These are phyloP conservation scores for Marchantia polymorpha DNA, from an alignment of 225 moss, liverwort and hornwort genomes.

Conservation along the genomic window DNA sequence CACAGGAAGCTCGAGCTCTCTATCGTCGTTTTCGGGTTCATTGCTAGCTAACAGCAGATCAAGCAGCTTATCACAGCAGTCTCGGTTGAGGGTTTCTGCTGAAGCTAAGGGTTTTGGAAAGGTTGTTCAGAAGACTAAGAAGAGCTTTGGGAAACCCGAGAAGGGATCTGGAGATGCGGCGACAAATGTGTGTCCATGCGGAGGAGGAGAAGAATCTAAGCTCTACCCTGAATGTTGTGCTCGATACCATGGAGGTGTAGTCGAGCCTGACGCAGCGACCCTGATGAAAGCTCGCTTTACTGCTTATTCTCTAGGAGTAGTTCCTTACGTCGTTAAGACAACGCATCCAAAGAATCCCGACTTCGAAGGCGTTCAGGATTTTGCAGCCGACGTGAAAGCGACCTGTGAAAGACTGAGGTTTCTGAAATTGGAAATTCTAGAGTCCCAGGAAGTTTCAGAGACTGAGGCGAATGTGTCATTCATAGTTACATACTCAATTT, in stretches of 20 bases:
- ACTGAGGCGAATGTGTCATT: constrained; percentile 72
- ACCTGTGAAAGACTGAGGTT: constrained; percentile 74
- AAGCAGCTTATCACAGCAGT: neutral
- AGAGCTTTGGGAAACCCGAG: neutral
- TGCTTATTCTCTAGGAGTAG: constrained; percentile 69
- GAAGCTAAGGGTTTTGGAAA: constrained; percentile 68
- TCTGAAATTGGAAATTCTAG: constrained; percentile 60
- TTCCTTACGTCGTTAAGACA: constrained; percentile 67
- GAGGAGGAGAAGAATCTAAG: constrained; percentile 59
- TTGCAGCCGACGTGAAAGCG: constrained; percentile 63
- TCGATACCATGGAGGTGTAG: constrained; percentile 65
- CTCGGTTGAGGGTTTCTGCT: constrained; percentile 21
- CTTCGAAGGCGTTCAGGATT: constrained; percentile 56
- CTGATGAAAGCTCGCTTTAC: constrained; percentile 71
- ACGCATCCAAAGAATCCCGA: constrained; percentile 73
- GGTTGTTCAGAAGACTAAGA: constrained; percentile 47
- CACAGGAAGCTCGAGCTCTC: neutral
- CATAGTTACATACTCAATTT: constrained; percentile 59
- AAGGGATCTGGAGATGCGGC: constrained; percentile 28
- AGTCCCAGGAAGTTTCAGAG: constrained; percentile 47
- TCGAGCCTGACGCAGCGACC: constrained; percentile 66
- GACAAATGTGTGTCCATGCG: constrained; percentile 56
- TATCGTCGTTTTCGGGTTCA: neutral
- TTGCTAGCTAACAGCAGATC: neutral
- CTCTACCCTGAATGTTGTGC: constrained; percentile 57